Evolutionary conservation across 805 yeast species (phyloP), one percentile per base, ranked within the genome.

Genomic region (Huiozyma naganishii): DNA sequence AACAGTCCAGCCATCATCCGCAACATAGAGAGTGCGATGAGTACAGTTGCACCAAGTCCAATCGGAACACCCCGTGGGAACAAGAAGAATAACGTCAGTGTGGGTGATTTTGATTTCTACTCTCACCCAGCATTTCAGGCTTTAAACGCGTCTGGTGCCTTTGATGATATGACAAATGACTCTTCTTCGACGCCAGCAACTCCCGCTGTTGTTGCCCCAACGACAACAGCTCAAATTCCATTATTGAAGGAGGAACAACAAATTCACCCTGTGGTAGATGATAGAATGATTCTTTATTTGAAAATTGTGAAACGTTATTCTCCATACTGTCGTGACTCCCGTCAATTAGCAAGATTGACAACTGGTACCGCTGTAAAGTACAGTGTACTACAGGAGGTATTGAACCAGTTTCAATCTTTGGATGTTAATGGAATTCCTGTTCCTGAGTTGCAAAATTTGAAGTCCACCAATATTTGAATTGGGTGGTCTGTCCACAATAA

Each of bases 251-350:
- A 35, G 33, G 40, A 50, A 57, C 34, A 28, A 7, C 42, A 39
- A 12, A 40, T 34, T n/a, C 32, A 32, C 13, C 23, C 32, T 36
- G 32, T 39, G 23, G 36, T 43, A 35, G 61, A 68, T 13, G 72
- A 69, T 35, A 70, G 86, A 61, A 69, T 71, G 48, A 66, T 69
- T 33, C 61, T 79, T 28, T 80, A 78, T 58, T 70, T 76, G 59
- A 67, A 73, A 42, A 64, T 79, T 46, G 74, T 79, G 55, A 72
- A 74, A 50, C 54, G 69, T 36, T 77, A 72, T 48, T 67, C 74
- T 5, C 66, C 67, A 10, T 72, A 63, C 49, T 71, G 75, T 48
- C 70, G 72, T 48, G 70, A 72, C 37, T 59, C 72, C 34, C 69
- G 71, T 41, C 73, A 71, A 48, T 65, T 70, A 48, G 69, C 72